Conservation (phyloP, 1,139 yeast species). For the Yamadazyma jaroonii region DNA sequence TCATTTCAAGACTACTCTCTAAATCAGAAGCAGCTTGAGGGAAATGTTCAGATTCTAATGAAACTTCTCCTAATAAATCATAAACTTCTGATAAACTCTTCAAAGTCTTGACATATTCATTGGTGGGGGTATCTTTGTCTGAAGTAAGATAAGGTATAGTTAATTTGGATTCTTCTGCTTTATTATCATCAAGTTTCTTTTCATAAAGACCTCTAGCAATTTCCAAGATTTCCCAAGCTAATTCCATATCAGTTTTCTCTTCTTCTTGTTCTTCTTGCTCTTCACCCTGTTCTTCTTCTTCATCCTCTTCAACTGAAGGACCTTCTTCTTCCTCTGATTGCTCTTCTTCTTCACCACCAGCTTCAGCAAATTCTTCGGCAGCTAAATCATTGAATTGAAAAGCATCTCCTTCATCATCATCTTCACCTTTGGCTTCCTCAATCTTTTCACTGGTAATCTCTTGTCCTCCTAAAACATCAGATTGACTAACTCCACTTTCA, state of each 20-base stretch:
- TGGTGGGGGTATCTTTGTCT: conserved; percentile 30
- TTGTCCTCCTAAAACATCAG: conserved; percentile 76
- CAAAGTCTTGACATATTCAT: conserved; percentile 34
- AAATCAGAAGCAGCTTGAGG: conserved; percentile 73
- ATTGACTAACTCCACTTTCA: conserved; percentile 69
- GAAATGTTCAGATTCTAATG: conserved; percentile 82
- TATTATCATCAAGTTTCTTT: conserved; percentile 31
- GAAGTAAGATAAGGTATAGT: conserved; percentile 32
- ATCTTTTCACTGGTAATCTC: conserved; percentile 23
- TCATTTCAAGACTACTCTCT: conserved; percentile 51
- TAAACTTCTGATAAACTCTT: conserved; percentile 70
- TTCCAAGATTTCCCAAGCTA: conserved; percentile 86
- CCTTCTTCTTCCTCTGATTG: conserved; percentile 25
- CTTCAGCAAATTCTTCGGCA: conserved; percentile 45
- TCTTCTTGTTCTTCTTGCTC: conserved; percentile 36
- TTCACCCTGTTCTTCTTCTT: conserved; percentile 15
- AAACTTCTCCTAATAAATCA: conserved; percentile 84
- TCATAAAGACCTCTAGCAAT: conserved; percentile 67
- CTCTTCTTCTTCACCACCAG: conserved; percentile 31
- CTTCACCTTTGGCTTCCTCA: conserved; percentile 14
- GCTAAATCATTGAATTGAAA: conserved; percentile 59
- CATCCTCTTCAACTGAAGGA: conserved; percentile 28
- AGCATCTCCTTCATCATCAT: conserved; percentile 23
- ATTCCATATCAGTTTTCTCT: conserved; percentile 72
- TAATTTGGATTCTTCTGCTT: conserved; percentile 14